A percentile compares a stretch with the other conserved stretches of the same genome.
phyloP scores from a whole-genome alignment of 2,329 filamentous ascomycete genomes.

The Fusarium mundagurra region DNA sequence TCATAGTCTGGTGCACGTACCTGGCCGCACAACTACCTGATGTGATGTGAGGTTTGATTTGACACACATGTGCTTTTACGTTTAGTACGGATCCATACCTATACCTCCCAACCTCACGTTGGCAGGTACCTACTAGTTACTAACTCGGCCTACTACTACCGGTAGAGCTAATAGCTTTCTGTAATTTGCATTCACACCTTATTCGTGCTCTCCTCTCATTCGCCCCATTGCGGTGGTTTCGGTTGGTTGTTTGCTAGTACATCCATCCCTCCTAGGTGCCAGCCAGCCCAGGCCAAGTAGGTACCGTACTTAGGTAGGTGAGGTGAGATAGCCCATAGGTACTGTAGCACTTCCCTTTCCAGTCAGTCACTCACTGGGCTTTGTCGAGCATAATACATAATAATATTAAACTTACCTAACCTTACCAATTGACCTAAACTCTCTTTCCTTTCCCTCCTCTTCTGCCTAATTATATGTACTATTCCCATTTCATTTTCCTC shows the following conservation, averaged over 20 bases:
- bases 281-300: not conserved
- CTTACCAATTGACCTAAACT: conserved; percentile 23
- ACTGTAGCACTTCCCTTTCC: conserved; percentile 26
- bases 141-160: not conserved
- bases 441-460: conserved; percentile 24
- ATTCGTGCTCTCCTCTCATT: conserved; percentile 31
- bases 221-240: conserved; percentile 25
- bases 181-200: conserved; percentile 29
- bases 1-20: conserved; percentile 5
- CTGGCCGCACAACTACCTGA: conserved; percentile 24
- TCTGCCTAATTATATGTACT: conserved; percentile 5
- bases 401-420: conserved; percentile 27
- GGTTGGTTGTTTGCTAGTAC: conserved; percentile 36
- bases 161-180: conserved; percentile 14
- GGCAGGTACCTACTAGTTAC: not conserved
- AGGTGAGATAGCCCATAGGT: conserved; percentile 14
- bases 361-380: not conserved
- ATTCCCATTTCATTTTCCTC: conserved; percentile 16
- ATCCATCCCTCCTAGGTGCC: conserved; percentile 12
- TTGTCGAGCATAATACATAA: conserved; percentile 6
- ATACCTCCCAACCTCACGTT: not conserved
- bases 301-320: not conserved
- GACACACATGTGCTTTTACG: conserved; percentile 20
- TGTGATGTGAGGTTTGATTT: conserved; percentile 8
- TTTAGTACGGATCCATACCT: conserved; percentile 3